Evolutionary conservation across 2,329 filamentous ascomycete species (phyloP).

Genomic region (Verticillium isaacii): DNA sequence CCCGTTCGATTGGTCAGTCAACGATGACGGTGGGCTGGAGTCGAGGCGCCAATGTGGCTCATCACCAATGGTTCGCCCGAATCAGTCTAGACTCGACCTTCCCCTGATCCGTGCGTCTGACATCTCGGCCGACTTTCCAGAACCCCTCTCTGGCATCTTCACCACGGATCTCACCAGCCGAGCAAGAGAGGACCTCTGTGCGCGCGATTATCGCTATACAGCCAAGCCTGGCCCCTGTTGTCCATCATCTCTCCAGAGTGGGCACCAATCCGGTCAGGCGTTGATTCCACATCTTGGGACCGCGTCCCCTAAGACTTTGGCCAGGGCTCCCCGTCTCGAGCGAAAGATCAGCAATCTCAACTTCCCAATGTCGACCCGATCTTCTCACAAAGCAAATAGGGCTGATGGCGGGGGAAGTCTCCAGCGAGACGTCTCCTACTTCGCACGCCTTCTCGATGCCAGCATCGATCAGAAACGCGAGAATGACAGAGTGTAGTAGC

Average conservation of each 20-base stretch:
- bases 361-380: background rate
- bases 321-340: background rate
- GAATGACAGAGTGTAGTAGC: no score
- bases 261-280: background rate
- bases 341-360: background rate
- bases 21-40: background rate
- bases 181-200: background rate
- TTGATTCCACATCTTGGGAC: no score
- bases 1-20: background rate
- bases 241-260: background rate
- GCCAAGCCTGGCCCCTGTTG: background rate
- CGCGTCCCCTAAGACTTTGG: background rate
- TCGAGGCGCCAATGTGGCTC: background rate
- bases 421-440: no score
- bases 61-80: background rate
- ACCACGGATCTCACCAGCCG: background rate
- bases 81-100: background rate
- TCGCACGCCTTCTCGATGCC: no score
- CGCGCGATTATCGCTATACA: background rate
- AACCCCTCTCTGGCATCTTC: background rate
- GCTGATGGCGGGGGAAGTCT: background rate
- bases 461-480: no score
- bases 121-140: background rate
- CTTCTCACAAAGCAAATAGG: background rate
- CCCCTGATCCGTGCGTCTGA: background rate